A percentile compares a stretch with the other conserved stretches of the same genome.
Conservation (phyloP, 2,329 filamentous ascomycete species). For the Exophiala dermatitidis region DNA sequence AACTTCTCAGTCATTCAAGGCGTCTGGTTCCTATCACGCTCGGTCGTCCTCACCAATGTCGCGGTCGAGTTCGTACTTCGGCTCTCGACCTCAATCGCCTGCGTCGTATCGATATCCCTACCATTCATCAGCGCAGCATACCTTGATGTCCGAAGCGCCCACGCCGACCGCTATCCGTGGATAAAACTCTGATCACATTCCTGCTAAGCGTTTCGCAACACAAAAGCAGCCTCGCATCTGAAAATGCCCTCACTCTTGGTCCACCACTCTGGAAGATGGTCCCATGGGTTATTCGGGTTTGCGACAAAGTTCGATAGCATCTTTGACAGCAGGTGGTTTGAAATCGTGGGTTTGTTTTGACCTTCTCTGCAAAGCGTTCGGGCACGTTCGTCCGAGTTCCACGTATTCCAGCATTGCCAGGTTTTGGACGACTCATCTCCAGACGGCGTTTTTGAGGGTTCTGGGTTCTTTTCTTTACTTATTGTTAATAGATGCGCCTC, state of each 20-base stretch:
- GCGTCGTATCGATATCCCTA: slow-evolving; percentile 39
- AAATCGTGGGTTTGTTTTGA: slow-evolving; percentile 20
- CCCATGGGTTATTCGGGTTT: slow-evolving; percentile 1
- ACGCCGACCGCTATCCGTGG: slow-evolving; percentile 39
- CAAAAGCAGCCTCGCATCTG: not conserved
- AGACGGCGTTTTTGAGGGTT: slow-evolving; percentile 7
- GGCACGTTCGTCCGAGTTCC: slow-evolving; percentile 9
- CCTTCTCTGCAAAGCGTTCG: slow-evolving; percentile 24
- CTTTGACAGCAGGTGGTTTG: slow-evolving; percentile 9
- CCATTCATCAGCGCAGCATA: slow-evolving; percentile 35
- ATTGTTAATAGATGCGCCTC: slow-evolving; percentile 19
- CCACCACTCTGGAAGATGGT: slow-evolving; percentile 12
- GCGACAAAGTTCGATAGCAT: slow-evolving; percentile 5
- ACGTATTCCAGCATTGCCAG: slow-evolving; percentile 10
- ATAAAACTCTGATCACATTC: slow-evolving; percentile 7
- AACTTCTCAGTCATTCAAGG: slow-evolving; percentile 13
- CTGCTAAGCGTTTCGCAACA: slow-evolving; percentile 3
- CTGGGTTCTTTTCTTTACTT: not conserved
- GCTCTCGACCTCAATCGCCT: slow-evolving; percentile 36
- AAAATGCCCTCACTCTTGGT: slow-evolving; percentile 4
- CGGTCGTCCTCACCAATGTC: slow-evolving; percentile 40
- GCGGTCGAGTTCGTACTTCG: slow-evolving; percentile 35
- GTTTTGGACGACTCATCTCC: slow-evolving; percentile 6
- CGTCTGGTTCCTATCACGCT: slow-evolving; percentile 32
- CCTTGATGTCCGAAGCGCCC: slow-evolving; percentile 41